A percentile compares a stretch with the other conserved stretches of the same genome.
Evolutionary conservation across 2,329 filamentous ascomycete genomes (phyloP).

Genomic region (Cordyceps tenuipes): DNA sequence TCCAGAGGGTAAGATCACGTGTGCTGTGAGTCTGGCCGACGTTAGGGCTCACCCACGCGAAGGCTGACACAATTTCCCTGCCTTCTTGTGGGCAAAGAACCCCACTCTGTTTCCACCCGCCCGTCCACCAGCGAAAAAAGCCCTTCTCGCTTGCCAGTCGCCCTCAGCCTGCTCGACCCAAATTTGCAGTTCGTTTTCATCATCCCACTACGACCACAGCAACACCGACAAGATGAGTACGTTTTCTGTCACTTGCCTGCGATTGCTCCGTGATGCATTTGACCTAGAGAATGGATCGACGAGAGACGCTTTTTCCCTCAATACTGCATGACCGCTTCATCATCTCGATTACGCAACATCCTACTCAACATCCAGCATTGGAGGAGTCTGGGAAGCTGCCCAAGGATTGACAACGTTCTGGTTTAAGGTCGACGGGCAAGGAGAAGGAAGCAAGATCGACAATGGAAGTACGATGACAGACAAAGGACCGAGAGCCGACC

Average conservation of each 20-base stretch:
- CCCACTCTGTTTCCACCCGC: background rate
- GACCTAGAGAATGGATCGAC: background rate
- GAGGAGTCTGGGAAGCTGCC: no score
- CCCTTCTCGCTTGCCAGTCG: slow-evolving; percentile 10
- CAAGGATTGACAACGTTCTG: no score
- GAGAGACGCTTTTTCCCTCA: background rate
- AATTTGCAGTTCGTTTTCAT: slow-evolving; percentile 13
- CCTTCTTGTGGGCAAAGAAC: slow-evolving; percentile 1
- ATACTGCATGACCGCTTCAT: background rate
- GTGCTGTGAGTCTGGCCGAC: slow-evolving; percentile 16
- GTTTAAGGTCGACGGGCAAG: no score
- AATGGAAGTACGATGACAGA: background rate
- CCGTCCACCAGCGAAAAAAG: slow-evolving; percentile 28
- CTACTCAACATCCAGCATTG: no score
- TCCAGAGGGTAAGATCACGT: slow-evolving; percentile 24
- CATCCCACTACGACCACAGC: slow-evolving; percentile 30
- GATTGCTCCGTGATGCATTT: background rate
- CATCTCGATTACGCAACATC: no score
- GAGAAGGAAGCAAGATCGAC: background rate
- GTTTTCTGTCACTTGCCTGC: slow-evolving; percentile 22
- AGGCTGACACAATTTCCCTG: background rate
- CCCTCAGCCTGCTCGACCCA: slow-evolving; percentile 7
- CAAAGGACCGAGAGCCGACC: background rate
- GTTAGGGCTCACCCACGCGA: slow-evolving; percentile 27
- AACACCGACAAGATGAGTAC: slow-evolving; percentile 51